Base-by-base conservation (phyloP, 192 early-diverging fungal species). In the Linnemannia schmuckeri region DNA sequence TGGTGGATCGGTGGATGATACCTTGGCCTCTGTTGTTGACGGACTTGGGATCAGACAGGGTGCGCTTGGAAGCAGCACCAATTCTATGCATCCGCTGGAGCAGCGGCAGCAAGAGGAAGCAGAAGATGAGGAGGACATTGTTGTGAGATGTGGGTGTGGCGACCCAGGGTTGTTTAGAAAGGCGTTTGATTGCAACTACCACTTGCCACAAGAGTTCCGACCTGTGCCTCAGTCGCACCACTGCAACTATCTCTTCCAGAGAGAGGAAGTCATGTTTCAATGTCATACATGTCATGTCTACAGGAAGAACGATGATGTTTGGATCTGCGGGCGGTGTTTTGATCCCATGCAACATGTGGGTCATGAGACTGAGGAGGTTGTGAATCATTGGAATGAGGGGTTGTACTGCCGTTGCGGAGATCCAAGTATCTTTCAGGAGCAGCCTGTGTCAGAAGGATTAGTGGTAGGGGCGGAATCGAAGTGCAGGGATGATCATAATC, bases 321-420 rank as follows among this genome's bases (percentile, higher is more conserved):
- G 84, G 84, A 86, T 81, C 7, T 86, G 84, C 66, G 75, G n/a
- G 6, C 68, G 71, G 24, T 86, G 84, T 35, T 86, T 86, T 44
- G 79, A 77, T 49, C 15, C 61, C 24, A 79, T 77, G 2, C 69
- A 72, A 6, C 84, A 86, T 38, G 9, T 38, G 30, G 79, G 44
- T 15, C 84, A 86, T 68, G 70, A 72, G 17, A 24, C 70, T 37
- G 79, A 81, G 46, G 57, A 74, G 4, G 30, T 40, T 5, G 27
- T 77, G 10, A 86, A 80, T 47, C 33, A 38, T 6, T 61, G 63
- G 17, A 80, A 86, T 47, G 75, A 81, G 54, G 84, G 84, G 5
- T 24, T 77, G 7, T 86, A 86, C 22, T 86, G 84, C 41, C 84
- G 80, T 30, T 86, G 84, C 55, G 84, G 79, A 9, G 74, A 80